phyloP scores from a whole-genome alignment of 2,329 filamentous ascomycete species.

The Cercospora nicotianae region DNA sequence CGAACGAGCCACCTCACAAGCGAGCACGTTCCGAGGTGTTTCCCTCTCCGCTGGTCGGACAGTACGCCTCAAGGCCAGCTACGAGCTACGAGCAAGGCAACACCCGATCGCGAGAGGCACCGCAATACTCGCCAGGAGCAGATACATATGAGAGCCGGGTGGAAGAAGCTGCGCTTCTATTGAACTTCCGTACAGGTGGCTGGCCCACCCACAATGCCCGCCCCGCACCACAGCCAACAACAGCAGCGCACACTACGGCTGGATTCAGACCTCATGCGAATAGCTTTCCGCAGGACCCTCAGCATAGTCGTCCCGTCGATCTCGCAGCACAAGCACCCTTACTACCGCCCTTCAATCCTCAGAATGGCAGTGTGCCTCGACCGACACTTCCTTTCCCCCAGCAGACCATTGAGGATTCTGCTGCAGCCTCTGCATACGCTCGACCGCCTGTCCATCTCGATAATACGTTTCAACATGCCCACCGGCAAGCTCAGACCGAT shows the following conservation, averaged over 20 bases:
- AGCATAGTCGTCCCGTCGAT: constrained; percentile 29
- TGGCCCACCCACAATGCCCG: constrained; percentile 23
- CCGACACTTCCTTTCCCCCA: constrained; percentile 30
- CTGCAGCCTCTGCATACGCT: constrained; percentile 4
- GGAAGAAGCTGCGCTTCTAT: constrained; percentile 49
- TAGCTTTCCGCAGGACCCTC: constrained; percentile 34
- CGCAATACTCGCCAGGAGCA: constrained; percentile 19
- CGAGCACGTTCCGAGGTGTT: constrained; percentile 60
- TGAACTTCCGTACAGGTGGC: constrained; percentile 44
- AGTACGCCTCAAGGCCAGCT: constrained; percentile 45
- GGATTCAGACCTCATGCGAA: constrained; percentile 35
- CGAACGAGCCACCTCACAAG: constrained; percentile 57
- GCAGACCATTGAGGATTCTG: constrained; percentile 23
- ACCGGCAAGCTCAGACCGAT: constrained; percentile 2
- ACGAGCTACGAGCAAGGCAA: constrained; percentile 48
- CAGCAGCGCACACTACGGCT: constrained; percentile 9
- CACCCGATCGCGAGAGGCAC: constrained; percentile 27
- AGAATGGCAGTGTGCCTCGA: constrained; percentile 17
- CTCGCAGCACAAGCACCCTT: constrained; percentile 21
- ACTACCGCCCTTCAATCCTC: constrained; percentile 34
- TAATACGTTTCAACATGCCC: neutral
- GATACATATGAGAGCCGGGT: constrained; percentile 40
- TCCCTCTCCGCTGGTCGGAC: constrained; percentile 46
- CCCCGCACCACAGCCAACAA: constrained; percentile 16
- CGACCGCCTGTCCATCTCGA: constrained; percentile 1